These are phyloP conservation scores for Starmerella tilneyi DNA, from an alignment of 805 yeast species.

Conservation along the genomic window DNA sequence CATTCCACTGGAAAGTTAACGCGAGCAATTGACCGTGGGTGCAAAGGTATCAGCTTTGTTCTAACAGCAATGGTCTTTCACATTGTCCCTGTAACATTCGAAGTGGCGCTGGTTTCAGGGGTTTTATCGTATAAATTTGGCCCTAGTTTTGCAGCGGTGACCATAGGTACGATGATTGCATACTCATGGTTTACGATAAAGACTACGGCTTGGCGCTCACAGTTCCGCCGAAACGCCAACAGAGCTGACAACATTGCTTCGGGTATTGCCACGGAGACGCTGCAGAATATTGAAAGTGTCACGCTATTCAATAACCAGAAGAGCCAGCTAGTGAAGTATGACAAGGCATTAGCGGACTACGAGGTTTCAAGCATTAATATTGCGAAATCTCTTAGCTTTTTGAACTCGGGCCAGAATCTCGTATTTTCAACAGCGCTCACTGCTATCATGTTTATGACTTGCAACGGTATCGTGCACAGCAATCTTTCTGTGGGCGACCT, in stretches of 20 bases:
- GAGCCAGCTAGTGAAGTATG: constrained; percentile 70
- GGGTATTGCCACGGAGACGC: constrained; percentile 82
- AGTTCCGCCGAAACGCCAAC: constrained; percentile 80
- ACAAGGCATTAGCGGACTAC: constrained; percentile 59
- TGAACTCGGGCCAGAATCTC: constrained; percentile 68
- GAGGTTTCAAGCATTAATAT: constrained; percentile 60
- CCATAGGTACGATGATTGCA: constrained; percentile 77
- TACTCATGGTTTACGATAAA: constrained; percentile 78
- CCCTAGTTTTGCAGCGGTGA: constrained; percentile 74
- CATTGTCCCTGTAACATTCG: constrained; percentile 83
- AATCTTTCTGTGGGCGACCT: constrained; percentile 84
- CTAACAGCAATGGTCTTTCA: constrained; percentile 96
- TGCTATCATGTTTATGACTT: constrained; percentile 97
- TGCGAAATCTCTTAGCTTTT: constrained; percentile 63
- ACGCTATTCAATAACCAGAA: constrained; percentile 87
- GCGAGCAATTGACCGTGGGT: constrained; percentile 93
- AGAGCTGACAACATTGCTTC: constrained; percentile 95
- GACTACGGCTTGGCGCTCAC: constrained; percentile 95
- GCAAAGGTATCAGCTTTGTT: constrained; percentile 91
- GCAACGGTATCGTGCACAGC: constrained; percentile 81
- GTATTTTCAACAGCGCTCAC: constrained; percentile 83
- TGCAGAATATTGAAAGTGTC: constrained; percentile 89
- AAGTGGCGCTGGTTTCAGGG: constrained; percentile 86
- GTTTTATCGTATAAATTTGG: constrained; percentile 91
- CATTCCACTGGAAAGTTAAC: constrained; percentile 94